A percentile compares a stretch with the other conserved stretches of the same genome.
phyloP scores from a whole-genome alignment of 1,139 yeast genomes.

The Protomyces arabidopsidicola region DNA sequence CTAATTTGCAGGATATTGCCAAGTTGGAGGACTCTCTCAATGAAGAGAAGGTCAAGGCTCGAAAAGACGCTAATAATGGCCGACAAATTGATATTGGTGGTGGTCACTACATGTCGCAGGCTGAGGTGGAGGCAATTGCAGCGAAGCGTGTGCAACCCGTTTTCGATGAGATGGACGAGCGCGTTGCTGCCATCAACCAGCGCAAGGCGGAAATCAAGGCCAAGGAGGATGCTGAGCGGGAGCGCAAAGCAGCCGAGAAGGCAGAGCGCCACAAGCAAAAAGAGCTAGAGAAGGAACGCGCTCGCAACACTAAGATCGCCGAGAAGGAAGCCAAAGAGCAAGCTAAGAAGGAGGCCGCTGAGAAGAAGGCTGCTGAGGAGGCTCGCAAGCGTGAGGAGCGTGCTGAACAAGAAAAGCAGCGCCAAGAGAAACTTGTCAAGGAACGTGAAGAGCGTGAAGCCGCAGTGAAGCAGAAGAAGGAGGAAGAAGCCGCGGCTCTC shows the following conservation, averaged over 20 bases:
- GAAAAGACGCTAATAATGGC: background rate
- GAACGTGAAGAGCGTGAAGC: constrained; percentile 7
- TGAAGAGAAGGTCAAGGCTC: constrained; percentile 9
- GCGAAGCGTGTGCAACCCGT: constrained; percentile 22
- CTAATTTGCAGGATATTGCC: constrained; percentile 11
- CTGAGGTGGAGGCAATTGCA: constrained; percentile 25
- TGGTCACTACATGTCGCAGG: constrained; percentile 24
- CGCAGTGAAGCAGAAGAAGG: constrained; percentile 2
- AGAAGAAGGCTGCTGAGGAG: constrained; percentile 9
- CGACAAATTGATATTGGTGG: constrained; percentile 23
- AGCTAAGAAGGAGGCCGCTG: constrained; percentile 12
- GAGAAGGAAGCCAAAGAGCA: constrained; percentile 11
- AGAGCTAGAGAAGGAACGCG: constrained; percentile 20
- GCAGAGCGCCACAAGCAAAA: constrained; percentile 14
- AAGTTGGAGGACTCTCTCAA: constrained; percentile 19
- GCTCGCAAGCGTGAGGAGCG: constrained; percentile 5
- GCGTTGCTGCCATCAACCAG: constrained; percentile 20
- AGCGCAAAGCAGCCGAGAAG: constrained; percentile 18
- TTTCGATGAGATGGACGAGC: constrained; percentile 25
- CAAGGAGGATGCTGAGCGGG: constrained; percentile 12
- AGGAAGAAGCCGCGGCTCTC: background rate
- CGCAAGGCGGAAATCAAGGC: constrained; percentile 26
- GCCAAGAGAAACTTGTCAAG: constrained; percentile 1
- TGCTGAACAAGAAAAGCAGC: constrained; percentile 4
- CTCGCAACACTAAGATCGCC: constrained; percentile 14